Percentiles rank a stretch among this genome's conserved stretches.
Conservation (phyloP, 2,329 filamentous ascomycete species). For the Calonectria pauciramosa region DNA sequence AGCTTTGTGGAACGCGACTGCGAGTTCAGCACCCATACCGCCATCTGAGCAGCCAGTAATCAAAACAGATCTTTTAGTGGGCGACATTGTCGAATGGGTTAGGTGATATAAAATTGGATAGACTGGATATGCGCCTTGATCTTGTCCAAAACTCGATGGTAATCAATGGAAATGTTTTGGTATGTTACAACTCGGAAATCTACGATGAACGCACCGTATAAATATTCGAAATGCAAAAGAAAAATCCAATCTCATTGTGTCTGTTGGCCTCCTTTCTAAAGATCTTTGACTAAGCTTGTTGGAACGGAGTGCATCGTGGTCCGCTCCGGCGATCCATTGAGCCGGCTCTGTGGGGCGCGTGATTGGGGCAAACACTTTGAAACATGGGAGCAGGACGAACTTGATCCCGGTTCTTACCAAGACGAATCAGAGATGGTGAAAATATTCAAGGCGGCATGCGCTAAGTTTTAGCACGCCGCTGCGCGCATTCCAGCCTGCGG, state of each 20-base stretch:
- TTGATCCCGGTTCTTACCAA: not conserved
- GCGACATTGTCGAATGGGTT: not conserved
- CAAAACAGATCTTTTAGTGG: constrained; percentile 37
- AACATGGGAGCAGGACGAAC: not conserved
- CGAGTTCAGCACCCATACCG: constrained; percentile 56
- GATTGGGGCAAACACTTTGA: not conserved
- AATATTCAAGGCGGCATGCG: not conserved
- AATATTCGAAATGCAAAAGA: not conserved
- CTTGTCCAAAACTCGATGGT: not conserved
- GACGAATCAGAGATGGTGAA: not conserved
- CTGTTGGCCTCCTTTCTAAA: not conserved
- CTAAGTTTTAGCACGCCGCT: not conserved
- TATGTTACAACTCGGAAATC: not conserved
- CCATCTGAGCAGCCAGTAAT: constrained; percentile 56
- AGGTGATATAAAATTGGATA: not conserved
- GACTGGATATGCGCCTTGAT: not conserved
- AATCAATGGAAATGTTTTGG: not conserved
- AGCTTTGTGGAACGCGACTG: constrained; percentile 51
- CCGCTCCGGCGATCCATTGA: not conserved
- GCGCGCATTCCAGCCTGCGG: not conserved
- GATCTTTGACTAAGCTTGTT: not conserved
- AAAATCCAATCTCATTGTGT: not conserved
- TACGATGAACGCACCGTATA: not conserved
- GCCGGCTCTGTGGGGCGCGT: not conserved
- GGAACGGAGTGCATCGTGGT: not conserved